Base-by-base conservation (phyloP, 1,139 yeast genomes). In the Spencermartinsiella ligniputridi region DNA sequence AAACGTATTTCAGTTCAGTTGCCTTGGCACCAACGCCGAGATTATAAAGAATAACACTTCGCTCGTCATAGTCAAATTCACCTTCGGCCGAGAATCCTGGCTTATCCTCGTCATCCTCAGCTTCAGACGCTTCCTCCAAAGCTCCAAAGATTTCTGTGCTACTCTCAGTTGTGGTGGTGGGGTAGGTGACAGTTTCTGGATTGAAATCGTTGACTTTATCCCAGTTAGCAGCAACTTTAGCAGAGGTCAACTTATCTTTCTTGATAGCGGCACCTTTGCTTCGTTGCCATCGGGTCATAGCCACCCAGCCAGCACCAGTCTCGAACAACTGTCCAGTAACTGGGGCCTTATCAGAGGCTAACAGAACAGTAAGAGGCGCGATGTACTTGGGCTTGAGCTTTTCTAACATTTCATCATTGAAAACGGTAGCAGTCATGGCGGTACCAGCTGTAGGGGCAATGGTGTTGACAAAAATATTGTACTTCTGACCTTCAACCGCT, bases 391-490 rank as follows among this genome's bases (percentile, higher is more conserved):
- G 92, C 60, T 87, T 89, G 70, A 83, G 88, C 61, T 83, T 79
- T 68, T 87, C 87, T 53, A 75, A 72, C 71, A 77, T 69, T 66
- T 90, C 97, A 50, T 83, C 84, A 44, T 81, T 76, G 71, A 90
- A 87, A 44, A 92, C 79, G 8, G 95, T 83, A 62, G 79, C 77
- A 27, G 97, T 92, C 98, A 92, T 92, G 52, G 95, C 92, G 41
- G 98, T 90, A 63, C 90, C 97, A 37, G 97, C 97, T 64, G 90
- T 96, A 48, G 98, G 98, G 39, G 97, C 97, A 65, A 89, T 83
- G 40, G 81, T 76, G 64, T 90, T 87, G 49, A 81, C 92, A 61
- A 75, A 74, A 57, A 92, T 87, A 62, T 83, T 81, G 61, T 72
- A 64, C 68, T 78, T 88, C 50, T 81, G 79, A 59, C 98, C 98